Conservation (phyloP, 2,329 filamentous ascomycete genomes). For the Penicillium sp. region DNA sequence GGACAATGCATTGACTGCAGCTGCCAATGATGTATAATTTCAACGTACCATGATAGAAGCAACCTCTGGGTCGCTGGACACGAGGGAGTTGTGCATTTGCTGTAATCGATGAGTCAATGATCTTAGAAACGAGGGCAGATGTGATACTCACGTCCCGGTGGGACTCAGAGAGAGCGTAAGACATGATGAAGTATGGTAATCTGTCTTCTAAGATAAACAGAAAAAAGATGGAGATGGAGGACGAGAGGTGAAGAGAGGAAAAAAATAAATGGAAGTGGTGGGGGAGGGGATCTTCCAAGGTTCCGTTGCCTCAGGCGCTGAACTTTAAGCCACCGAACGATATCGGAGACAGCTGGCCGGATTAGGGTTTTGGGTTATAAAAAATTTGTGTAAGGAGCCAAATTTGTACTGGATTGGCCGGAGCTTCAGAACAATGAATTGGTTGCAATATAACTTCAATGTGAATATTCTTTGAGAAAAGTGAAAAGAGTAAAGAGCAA, state of each 20-base stretch:
- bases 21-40: background rate
- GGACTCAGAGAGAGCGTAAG: slow-evolving; percentile 63
- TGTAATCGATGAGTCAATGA: slow-evolving; percentile 46
- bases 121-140: slow-evolving; percentile 10
- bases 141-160: slow-evolving; percentile 60
- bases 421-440: background rate
- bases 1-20: background rate
- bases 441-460: background rate
- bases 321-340: slow-evolving; percentile 2
- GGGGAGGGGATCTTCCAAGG: slow-evolving; percentile 17
- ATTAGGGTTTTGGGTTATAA: slow-evolving; percentile 4
- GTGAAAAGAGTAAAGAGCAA: background rate
- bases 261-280: slow-evolving; percentile 21
- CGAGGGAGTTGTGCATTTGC: slow-evolving; percentile 94
- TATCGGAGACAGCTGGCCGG: slow-evolving; percentile 8
- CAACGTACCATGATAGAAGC: slow-evolving; percentile 86
- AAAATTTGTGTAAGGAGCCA: background rate
- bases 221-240: slow-evolving; percentile 2
- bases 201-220: slow-evolving; percentile 8
- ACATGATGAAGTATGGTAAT: slow-evolving; percentile 35
- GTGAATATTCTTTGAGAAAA: background rate
- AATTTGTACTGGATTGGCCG: background rate
- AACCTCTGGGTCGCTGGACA: slow-evolving; percentile 90
- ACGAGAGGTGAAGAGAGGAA: slow-evolving; percentile 11
- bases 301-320: slow-evolving; percentile 17